A percentile compares a stretch with the other conserved stretches of the same genome.
phyloP scores from a whole-genome alignment of 176 grass and related monocot genomes.

The Avena eriantha region DNA sequence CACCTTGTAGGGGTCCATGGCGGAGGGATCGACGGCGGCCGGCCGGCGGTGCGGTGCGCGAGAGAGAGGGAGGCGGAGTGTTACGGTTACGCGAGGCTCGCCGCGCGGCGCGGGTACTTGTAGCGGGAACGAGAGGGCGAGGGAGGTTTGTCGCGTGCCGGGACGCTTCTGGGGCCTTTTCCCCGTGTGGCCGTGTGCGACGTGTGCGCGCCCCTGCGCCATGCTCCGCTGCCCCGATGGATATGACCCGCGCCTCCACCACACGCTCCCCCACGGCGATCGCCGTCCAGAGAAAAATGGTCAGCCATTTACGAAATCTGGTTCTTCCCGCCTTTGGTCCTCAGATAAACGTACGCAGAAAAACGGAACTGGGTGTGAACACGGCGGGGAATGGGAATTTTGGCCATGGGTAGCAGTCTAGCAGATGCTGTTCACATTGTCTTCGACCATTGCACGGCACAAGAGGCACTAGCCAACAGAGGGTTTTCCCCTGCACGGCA shows the following conservation, averaged over 20 bases:
- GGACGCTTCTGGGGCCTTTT: constrained; percentile 15
- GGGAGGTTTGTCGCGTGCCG: not conserved
- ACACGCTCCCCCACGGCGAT: constrained; percentile 38
- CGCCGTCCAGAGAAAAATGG: constrained; percentile 37
- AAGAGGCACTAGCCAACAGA: not conserved
- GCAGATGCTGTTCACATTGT: constrained; percentile 54
- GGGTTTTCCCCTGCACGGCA: not conserved
- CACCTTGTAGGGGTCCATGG: constrained; percentile 99
- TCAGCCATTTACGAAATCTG: not conserved
- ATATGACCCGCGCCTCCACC: constrained; percentile 42
- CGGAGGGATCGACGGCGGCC: not conserved
- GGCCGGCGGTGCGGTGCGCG: not conserved
- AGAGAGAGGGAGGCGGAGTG: not conserved
- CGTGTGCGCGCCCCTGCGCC: not conserved
- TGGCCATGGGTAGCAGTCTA: not conserved
- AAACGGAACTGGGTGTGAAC: constrained; percentile 40
- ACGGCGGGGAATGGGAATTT: constrained; percentile 4
- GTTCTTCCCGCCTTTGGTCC: not conserved
- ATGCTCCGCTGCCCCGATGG: not conserved
- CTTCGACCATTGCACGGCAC: not conserved
- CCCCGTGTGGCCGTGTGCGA: not conserved
- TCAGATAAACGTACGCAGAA: not conserved
- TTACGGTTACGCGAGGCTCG: constrained; percentile 5
- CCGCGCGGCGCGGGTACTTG: not conserved
- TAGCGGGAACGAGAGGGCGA: not conserved